phyloP scores from a whole-genome alignment of 371 early-diverging fungal species.

The Mortierella sp. region DNA sequence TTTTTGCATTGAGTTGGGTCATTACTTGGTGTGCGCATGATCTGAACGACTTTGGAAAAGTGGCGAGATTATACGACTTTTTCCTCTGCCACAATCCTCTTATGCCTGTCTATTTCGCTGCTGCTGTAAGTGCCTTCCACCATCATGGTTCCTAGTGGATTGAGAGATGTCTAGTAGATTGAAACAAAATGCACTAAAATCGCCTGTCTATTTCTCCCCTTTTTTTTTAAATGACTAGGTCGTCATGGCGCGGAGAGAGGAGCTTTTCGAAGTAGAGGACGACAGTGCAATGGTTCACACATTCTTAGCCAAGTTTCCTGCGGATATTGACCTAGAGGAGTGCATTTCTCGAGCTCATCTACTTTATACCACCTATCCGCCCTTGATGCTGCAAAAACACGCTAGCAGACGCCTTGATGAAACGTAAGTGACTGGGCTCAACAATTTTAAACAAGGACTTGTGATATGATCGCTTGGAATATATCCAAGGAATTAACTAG shows the following conservation, averaged over 20 bases:
- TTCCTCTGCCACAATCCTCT: conserved; percentile 78
- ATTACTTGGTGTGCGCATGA: conserved; percentile 92
- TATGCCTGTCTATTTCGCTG: conserved; percentile 79
- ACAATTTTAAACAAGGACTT: neutral
- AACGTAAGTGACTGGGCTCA: conserved; percentile 17
- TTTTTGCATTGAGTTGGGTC: conserved; percentile 85
- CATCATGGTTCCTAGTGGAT: neutral
- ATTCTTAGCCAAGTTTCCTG: conserved; percentile 65
- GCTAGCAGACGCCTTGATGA: conserved; percentile 56
- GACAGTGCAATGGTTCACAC: conserved; percentile 68
- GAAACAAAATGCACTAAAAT: too few species aligned
- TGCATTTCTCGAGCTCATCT: conserved; percentile 55
- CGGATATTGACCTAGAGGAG: conserved; percentile 55
- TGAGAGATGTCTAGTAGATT: neutral
- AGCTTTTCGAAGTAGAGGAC: conserved; percentile 58
- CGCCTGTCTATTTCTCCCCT: neutral
- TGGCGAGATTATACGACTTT: conserved; percentile 80
- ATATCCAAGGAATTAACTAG: neutral
- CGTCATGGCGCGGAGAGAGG: conserved; percentile 60
- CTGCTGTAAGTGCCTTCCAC: conserved; percentile 56
- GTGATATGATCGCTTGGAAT: neutral
- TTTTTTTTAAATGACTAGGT: conserved; percentile 39
- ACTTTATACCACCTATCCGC: conserved; percentile 56
- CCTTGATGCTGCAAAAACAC: conserved; percentile 55
- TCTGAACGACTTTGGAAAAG: conserved; percentile 61